phyloP scores from a whole-genome alignment of 331 rosid genomes.

The Pyracantha coccinea region DNA sequence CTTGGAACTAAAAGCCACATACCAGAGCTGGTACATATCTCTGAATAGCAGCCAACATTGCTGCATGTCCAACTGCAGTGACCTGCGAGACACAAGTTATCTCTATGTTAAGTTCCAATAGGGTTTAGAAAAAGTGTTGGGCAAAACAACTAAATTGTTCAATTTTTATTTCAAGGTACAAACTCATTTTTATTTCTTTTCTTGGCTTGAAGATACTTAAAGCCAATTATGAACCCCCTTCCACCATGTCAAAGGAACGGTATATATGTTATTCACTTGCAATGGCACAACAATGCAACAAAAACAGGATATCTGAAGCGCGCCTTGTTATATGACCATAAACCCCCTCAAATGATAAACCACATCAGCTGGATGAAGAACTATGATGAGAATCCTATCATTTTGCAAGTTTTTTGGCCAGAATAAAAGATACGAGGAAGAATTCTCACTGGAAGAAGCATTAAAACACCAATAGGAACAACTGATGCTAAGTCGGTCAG shows the following conservation, averaged over 20 bases:
- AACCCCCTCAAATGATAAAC: background rate
- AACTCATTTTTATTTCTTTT: background rate
- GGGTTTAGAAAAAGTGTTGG: background rate
- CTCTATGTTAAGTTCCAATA: constrained; percentile 14
- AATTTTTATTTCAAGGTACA: background rate
- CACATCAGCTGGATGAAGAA: background rate
- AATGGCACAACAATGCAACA: background rate
- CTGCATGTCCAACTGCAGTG: constrained; percentile 98
- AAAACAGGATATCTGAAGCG: background rate
- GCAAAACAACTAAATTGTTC: background rate
- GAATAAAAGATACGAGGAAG: constrained; percentile 1
- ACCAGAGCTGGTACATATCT: constrained; percentile 96
- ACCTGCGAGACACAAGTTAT: constrained; percentile 45
- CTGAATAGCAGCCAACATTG: constrained; percentile 97
- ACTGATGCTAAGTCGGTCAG: constrained; percentile 95
- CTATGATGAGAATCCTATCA: background rate
- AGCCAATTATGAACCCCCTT: background rate
- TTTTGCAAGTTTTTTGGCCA: background rate
- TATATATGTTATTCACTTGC: background rate
- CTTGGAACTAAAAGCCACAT: constrained; percentile 13
- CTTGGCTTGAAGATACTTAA: background rate
- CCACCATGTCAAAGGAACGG: background rate
- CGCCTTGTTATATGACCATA: background rate
- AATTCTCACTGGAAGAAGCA: constrained; percentile 92
- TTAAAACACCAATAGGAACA: constrained; percentile 85